These are phyloP conservation scores for Chlorella sp. DNA, from an alignment of 139 green algal species.

Conservation along the genomic window DNA sequence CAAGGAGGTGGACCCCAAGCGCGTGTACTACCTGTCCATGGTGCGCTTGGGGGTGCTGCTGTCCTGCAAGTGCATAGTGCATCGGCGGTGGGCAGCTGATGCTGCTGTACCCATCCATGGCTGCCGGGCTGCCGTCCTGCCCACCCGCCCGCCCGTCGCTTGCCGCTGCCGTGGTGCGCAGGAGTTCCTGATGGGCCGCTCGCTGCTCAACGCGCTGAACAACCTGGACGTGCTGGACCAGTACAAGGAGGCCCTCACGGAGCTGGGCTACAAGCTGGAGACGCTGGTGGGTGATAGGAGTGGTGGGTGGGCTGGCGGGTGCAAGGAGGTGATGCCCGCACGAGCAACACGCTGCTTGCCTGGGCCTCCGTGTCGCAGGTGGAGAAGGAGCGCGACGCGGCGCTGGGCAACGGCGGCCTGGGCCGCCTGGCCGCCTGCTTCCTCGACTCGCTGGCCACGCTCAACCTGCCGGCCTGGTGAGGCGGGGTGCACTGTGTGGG, in stretches of 20 bases:
- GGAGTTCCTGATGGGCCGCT: conserved; percentile 97
- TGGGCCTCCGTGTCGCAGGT: conserved; percentile 13
- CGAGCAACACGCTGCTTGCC: neutral
- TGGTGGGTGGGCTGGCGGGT: neutral
- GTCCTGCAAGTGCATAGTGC: too few species aligned
- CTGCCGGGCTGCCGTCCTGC: neutral
- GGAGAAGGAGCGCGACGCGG: conserved; percentile 66
- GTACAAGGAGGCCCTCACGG: conserved; percentile 84
- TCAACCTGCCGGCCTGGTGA: conserved; percentile 95
- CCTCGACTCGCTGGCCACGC: conserved; percentile 97
- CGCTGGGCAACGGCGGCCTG: conserved; percentile 97
- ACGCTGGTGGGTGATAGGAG: conserved; percentile 46
- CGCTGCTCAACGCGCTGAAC: conserved; percentile 93
- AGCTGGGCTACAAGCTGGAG: conserved; percentile 89
- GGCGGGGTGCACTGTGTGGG: neutral
- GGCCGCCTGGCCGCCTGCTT: conserved; percentile 98
- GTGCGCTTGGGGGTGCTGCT: conserved; percentile 7
- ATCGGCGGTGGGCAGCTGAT: too few species aligned
- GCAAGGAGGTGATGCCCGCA: too few species aligned
- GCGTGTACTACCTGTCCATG: conserved; percentile 97
- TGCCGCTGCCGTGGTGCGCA: neutral
- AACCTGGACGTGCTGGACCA: conserved; percentile 89
- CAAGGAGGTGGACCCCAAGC: conserved; percentile 81
- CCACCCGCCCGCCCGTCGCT: neutral
- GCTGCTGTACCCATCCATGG: neutral